Base-by-base conservation (phyloP, 768 basidiomycete genomes). In the Nidula microcarpa region DNA sequence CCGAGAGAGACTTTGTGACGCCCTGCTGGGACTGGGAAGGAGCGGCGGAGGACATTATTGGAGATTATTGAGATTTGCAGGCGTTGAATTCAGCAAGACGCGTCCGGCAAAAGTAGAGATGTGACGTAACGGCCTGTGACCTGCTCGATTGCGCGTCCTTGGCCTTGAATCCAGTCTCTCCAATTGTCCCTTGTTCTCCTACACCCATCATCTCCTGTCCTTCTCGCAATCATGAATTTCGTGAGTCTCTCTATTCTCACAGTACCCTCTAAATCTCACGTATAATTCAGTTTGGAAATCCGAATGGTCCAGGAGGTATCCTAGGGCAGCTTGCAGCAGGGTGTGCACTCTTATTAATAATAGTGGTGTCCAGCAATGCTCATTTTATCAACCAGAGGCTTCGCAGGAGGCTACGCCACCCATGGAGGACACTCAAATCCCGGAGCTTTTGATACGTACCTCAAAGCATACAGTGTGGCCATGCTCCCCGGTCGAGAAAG, bases 381-480 rank as follows among this genome's bases (percentile, higher is more conserved):
- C 23, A 30, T 30, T 30, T 30, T 30, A 30, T 30, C 23, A 3
- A 30, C 23, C 23, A 30, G 23, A 30, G 23, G 23, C 30, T 74
- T 87, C 43, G 76, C 79, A 39, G 77, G 71, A 36, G 77, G 76
- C 11, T 78, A 76, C 4, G 57, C 50, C 36, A 77, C 73, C 30
- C 74, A 72, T 59, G 58, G 74, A 45, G 76, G 78, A 13, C 74
- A 79, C 6, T 59, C 82, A n/a, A 79, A 84, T 53, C 79, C 91
- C 11, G 80, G 86, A 57, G 77, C 90, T 0, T 98, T 92, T 64
- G 89, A 95, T 62, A 91, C 96, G 61, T 94, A 96, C 72, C 78
- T 94, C 60, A 94, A 90, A 65, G 97, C 95, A 1, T 96, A 95
- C 65, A 95, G 93, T 58, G 90, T 95, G 50, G 94, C 93, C 16